Base-by-base conservation (phyloP, 75 land plant species). In the Larix kaempferi region DNA sequence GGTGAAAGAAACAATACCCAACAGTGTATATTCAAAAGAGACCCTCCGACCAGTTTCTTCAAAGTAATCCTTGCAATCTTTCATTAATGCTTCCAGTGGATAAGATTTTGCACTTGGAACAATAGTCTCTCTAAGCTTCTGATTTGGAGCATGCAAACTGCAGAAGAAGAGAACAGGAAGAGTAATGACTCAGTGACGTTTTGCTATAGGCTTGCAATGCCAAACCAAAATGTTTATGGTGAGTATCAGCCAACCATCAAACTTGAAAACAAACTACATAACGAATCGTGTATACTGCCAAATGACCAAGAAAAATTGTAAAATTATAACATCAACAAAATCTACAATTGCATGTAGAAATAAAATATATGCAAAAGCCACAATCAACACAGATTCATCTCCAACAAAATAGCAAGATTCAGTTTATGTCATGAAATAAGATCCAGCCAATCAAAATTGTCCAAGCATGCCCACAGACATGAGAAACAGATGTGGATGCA, bases 101-200 rank as follows among this genome's bases (percentile, higher is more conserved):
- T 96, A 96, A 27, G 93, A 82, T 74, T 94, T 96, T 73, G 99
- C 99, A 84, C 99, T 96, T 52, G 99, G 99, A 59, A 96, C 92
- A 64, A 96, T 91, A 56, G 79, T 86, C 81, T 95, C 93, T 61
- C 99, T 77, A 1, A 96, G 90, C 66, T 86, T 83, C 89, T 96
- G 99, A 79, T 96, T 96, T 39, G 99, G 92, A 10, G 99, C 99
- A 85, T 96, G 99, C 57, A 96, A 87, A 80, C 99, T 96, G 89
- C 76, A 56, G 54, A 77, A 78, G 37, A 6, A 33, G 22, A 25
- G 25, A 71, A 6, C 29, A 22, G 6, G 12, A 3, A 57, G 27
- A 71, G 13, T n/a, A 44, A 41, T 41, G 49, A 21, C 23, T 3
- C 39, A 41, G 25, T 41, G 73, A 69, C 22, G 21, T 35, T 39